These are phyloP conservation scores for Mycosphaerella sp. DNA, from an alignment of 2,329 filamentous ascomycete species.

Conservation along the genomic window DNA sequence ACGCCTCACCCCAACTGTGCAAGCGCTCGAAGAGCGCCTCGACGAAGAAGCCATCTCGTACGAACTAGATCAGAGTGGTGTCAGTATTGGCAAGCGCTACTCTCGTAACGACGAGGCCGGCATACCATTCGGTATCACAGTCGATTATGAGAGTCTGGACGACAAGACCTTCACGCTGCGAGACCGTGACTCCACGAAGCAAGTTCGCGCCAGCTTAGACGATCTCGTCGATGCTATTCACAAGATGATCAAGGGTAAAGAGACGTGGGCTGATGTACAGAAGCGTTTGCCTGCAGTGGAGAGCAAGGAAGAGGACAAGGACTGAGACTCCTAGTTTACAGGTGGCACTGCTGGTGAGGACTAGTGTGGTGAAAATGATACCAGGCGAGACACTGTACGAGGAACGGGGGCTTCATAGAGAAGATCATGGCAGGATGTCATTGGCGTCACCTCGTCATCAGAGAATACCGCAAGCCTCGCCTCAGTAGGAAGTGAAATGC, in stretches of 20 bases:
- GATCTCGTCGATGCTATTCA: constrained; percentile 71
- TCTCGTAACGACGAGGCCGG: constrained; percentile 92
- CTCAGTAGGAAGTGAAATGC: no score
- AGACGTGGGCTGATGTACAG: constrained; percentile 65
- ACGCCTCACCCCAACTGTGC: constrained; percentile 72
- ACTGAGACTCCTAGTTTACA: no score
- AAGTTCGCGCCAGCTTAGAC: constrained; percentile 77
- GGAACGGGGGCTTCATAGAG: no score
- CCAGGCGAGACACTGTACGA: no score
- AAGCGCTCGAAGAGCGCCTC: constrained; percentile 67
- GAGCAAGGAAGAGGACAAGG: constrained; percentile 56
- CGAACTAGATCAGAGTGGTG: constrained; percentile 82
- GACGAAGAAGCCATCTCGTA: constrained; percentile 72
- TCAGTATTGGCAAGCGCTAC: constrained; percentile 91
- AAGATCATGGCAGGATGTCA: no score
- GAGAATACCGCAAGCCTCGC: no score
- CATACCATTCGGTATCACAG: constrained; percentile 86
- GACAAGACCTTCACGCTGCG: constrained; percentile 80
- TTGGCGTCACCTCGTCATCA: no score
- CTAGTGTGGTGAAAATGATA: neutral
- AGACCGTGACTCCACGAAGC: constrained; percentile 83
- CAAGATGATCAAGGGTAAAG: constrained; percentile 55
- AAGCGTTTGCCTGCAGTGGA: constrained; percentile 78
- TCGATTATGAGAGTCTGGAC: constrained; percentile 92
- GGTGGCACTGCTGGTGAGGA: neutral